Conservation (phyloP, 495 filamentous ascomycete species). For the Penicillium verhagenii region DNA sequence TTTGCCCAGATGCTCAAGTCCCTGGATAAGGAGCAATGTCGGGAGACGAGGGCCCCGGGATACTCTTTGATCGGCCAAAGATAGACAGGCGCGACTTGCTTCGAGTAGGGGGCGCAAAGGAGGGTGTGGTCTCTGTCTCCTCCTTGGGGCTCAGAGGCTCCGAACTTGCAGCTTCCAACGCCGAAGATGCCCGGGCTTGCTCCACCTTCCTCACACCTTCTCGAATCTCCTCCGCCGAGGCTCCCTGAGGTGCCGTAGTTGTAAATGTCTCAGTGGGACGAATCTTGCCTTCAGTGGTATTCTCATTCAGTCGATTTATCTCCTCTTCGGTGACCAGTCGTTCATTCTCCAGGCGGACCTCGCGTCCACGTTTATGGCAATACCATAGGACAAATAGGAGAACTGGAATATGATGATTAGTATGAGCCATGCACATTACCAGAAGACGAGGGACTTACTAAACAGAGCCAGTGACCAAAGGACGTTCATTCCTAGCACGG, state of each 20-base stretch:
- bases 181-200: slow-evolving; percentile 28
- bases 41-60: slow-evolving; percentile 15
- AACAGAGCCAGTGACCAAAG: slow-evolving; percentile 83
- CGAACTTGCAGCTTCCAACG: slow-evolving; percentile 4
- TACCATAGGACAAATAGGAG: slow-evolving; percentile 94
- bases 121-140: slow-evolving; percentile 8
- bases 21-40: slow-evolving; percentile 44
- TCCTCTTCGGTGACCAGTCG: slow-evolving; percentile 52
- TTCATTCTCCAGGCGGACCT: slow-evolving; percentile 76
- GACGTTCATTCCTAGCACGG: slow-evolving; percentile 79
- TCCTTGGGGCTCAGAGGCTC: slow-evolving; percentile 5
- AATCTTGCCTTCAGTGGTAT: slow-evolving; percentile 28
- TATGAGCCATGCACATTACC: no score
- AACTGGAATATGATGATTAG: slow-evolving; percentile 46
- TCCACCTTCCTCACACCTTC: slow-evolving; percentile 42
- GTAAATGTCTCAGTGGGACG: slow-evolving; percentile 43
- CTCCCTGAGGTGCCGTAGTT: slow-evolving; percentile 47
- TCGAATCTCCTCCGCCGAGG: slow-evolving; percentile 41
- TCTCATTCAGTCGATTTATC: slow-evolving; percentile 43
- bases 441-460: no score
- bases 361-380: slow-evolving; percentile 88
- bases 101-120: slow-evolving; percentile 23
- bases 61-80: slow-evolving; percentile 29
- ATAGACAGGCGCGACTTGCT: slow-evolving; percentile 37
- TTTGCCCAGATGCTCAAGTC: slow-evolving; percentile 24